phyloP scores from a whole-genome alignment of 257 asterid species.

The Solanum sitiens region DNA sequence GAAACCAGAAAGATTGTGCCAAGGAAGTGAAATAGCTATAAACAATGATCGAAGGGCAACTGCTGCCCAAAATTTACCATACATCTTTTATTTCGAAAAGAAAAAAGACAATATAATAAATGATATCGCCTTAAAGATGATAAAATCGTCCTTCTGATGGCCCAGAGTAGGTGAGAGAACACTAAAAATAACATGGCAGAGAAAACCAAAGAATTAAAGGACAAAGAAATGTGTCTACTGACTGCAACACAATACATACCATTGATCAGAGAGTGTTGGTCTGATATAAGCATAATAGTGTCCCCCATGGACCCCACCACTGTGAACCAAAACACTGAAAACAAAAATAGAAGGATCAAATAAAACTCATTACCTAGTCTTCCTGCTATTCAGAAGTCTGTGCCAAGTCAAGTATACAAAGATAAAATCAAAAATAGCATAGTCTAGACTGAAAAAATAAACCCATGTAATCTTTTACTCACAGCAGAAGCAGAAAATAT shows the following conservation, averaged over 20 bases:
- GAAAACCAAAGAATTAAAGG: not conserved
- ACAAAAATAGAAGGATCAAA: not conserved
- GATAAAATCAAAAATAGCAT: not conserved
- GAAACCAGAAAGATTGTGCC: not conserved
- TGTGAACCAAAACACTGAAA: constrained; percentile 19
- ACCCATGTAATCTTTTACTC: not conserved
- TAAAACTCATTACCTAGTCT: not conserved
- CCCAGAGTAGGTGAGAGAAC: not conserved
- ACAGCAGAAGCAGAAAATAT: not conserved
- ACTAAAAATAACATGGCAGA: not conserved
- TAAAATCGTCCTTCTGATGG: not conserved
- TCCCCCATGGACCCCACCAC: constrained; percentile 38
- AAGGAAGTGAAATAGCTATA: not conserved
- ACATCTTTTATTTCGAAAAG: not conserved
- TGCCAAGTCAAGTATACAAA: not conserved
- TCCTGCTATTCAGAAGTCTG: not conserved
- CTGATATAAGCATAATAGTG: constrained; percentile 36
- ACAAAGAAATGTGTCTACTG: not conserved
- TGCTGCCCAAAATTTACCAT: not conserved
- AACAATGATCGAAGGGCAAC: not conserved
- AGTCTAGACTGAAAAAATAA: not conserved
- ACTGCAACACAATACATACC: constrained; percentile 10
- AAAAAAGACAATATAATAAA: not conserved
- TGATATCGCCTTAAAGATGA: not conserved
- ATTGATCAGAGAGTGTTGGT: constrained; percentile 26